A percentile compares a stretch with the other conserved stretches of the same genome.
These are phyloP conservation scores for Hydrangea macrophylla DNA, from an alignment of 148 eudicot species.

Conservation along the genomic window DNA sequence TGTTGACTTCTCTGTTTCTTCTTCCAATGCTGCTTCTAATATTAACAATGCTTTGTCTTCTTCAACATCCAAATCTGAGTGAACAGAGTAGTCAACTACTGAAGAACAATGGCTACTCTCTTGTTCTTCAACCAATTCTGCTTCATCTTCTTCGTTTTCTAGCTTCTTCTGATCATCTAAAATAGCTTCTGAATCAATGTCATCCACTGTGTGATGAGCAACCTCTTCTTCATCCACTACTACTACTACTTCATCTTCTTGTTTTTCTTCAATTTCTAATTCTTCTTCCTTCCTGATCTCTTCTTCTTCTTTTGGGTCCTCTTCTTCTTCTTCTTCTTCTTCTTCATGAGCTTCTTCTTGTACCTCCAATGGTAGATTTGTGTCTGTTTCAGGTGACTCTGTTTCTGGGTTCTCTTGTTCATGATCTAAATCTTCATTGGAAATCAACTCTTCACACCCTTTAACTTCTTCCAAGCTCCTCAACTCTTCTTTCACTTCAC, in stretches of 20 bases:
- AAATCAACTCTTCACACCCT: neutral
- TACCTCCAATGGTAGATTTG: neutral
- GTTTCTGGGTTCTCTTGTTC: constrained; percentile 13
- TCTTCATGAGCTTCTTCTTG: constrained; percentile 1
- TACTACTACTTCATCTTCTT: neutral
- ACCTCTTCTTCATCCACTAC: neutral
- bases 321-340: neutral
- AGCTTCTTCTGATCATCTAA: neutral
- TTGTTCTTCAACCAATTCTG: constrained; percentile 1
- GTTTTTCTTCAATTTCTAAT: neutral
- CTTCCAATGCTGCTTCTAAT: constrained; percentile 14
- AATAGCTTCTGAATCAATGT: neutral
- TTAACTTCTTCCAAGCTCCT: neutral
- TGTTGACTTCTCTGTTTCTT: constrained; percentile 6
- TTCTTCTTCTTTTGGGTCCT: too few species aligned
- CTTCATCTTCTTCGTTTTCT: constrained; percentile 21
- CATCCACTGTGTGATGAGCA: too few species aligned
- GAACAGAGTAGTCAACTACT: neutral
- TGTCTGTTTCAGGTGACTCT: constrained; percentile 7
- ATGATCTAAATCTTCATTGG: neutral
- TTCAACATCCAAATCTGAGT: constrained; percentile 1
- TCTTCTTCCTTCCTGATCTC: neutral
- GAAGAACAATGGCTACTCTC: constrained; percentile 7
- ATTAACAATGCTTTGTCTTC: constrained; percentile 5
- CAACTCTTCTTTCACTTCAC: neutral